These are phyloP conservation scores for Phaseolus coccineus DNA, from an alignment of 331 rosid genomes.

Conservation along the genomic window DNA sequence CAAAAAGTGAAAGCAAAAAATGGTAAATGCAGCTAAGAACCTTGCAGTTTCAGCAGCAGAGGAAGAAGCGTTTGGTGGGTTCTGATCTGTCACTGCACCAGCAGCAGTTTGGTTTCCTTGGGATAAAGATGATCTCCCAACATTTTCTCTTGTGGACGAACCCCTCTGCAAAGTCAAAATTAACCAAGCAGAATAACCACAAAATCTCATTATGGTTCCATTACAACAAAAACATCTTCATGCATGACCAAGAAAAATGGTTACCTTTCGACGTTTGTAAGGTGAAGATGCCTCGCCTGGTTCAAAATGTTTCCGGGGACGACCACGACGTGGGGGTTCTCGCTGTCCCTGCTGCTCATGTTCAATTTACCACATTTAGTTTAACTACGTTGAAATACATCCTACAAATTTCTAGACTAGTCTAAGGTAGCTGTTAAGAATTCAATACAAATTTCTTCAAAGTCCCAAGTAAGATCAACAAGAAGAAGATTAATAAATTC, in stretches of 20 bases:
- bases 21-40: not conserved
- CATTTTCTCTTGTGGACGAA: not conserved
- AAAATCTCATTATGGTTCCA: not conserved
- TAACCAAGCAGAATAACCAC: not conserved
- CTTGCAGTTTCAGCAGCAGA: not conserved
- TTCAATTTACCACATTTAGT: not conserved
- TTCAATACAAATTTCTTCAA: no score
- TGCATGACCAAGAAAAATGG: not conserved
- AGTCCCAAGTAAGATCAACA: no score
- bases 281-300: not conserved
- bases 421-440: no score
- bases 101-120: not conserved
- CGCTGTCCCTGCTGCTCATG: not conserved
- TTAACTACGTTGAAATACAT: no score
- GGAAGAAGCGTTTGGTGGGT: not conserved
- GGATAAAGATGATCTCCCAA: not conserved
- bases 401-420: no score
- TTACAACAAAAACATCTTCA: not conserved
- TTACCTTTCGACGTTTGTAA: slow-evolving; percentile 29
- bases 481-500: no score
- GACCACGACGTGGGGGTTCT: slow-evolving; percentile 3
- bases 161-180: not conserved
- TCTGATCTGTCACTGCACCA: not conserved
- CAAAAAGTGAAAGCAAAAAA: not conserved
- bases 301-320: not conserved